Evolutionary conservation across 768 basidiomycete species (phyloP), one percentile per base, ranked within the genome.

Genomic region (Auricularia sp.): DNA sequence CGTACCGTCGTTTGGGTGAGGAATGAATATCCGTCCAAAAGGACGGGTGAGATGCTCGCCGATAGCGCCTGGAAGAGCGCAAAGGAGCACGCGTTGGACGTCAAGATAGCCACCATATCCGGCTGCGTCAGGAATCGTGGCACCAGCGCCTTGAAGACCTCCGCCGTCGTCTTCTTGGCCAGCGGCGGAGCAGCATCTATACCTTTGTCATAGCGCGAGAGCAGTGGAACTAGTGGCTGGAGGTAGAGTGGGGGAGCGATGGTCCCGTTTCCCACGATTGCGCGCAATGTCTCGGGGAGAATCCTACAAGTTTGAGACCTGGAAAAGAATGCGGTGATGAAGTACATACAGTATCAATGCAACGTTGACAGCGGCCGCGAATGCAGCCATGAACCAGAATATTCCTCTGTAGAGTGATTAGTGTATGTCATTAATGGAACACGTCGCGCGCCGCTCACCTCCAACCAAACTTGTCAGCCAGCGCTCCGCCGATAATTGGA

Each of bases 381-480:
- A 69, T 36, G 85, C 84, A 64, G 78, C 78, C 10, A 85, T 72
- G 70, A 86, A 85, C 84, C 84, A 86, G 68, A 86, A 86, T 3
- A 86, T 83, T 11, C 85, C 79, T 67, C 83, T 84, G 54, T 53
- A 68, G 56, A 66, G 47, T 35, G 36, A 14, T 51, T 61, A 63
- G 51, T 64, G 47, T 65, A 29, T 29, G 29, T 0, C 29, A 29
- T 29, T 29, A 29, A 29, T 29, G 29, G 29, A 29, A 29, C 23
- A 29, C 29, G 29, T 29, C 29, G 62, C 18, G 44, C 36, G 21
- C 34, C 5, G 10, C 5, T 12, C 42, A 83, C 84, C 84, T 81
- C 87, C 87, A 90, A 14, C 90, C 90, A 1, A 88, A 70, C 10
- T 74, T 74, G 61, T 82, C 79, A 4, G 86, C 76, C 16, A 88